Evolutionary conservation across 768 basidiomycete species (phyloP).

Genomic region (Serendipita sp.): DNA sequence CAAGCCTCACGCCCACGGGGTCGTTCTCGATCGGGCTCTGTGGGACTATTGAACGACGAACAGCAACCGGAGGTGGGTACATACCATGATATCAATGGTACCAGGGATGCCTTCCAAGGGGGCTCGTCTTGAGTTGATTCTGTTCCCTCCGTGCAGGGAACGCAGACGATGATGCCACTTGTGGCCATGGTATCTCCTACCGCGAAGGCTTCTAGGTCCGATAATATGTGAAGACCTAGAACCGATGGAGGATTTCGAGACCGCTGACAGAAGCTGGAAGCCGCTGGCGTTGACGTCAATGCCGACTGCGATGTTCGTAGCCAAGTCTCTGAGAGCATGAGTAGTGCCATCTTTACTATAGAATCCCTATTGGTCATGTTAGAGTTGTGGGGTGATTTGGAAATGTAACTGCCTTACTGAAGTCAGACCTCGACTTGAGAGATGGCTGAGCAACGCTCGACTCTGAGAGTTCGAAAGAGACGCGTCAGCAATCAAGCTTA

Average conservation of each 20-base stretch:
- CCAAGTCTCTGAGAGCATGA: too few species aligned
- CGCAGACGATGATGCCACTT: neutral
- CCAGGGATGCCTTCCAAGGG: constrained; percentile 23
- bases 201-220: neutral
- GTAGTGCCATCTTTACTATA: too few species aligned
- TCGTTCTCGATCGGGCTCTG: constrained; percentile 25
- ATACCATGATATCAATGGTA: constrained; percentile 34
- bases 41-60: constrained; percentile 13
- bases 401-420: too few species aligned
- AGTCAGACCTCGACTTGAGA: too few species aligned
- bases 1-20: constrained; percentile 22
- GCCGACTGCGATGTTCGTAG: too few species aligned
- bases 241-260: too few species aligned
- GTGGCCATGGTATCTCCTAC: neutral
- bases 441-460: too few species aligned
- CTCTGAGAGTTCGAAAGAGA: too few species aligned
- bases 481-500: too few species aligned
- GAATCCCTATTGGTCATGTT: too few species aligned
- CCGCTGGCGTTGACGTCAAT: constrained; percentile 15
- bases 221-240: neutral
- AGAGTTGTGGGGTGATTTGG: too few species aligned
- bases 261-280: constrained; percentile 18
- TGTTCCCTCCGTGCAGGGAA: neutral
- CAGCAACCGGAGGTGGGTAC: constrained; percentile 18
- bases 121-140: neutral